These are phyloP conservation scores for Perkinsus chesapeaki DNA, from an alignment of 169 alveolate species.

Conservation along the genomic window DNA sequence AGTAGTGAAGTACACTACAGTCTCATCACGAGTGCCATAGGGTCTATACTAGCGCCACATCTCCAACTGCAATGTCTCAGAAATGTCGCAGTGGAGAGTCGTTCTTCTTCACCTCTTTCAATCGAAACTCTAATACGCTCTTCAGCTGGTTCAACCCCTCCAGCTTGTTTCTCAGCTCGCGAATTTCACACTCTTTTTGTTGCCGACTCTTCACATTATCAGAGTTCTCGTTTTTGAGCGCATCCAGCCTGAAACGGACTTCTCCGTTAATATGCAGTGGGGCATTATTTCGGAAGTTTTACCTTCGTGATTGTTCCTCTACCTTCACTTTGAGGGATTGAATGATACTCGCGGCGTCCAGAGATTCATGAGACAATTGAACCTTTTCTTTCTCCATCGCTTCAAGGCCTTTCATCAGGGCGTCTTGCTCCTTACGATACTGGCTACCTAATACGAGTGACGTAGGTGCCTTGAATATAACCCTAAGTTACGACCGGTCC, in stretches of 20 bases:
- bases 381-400: too few relatives aligned
- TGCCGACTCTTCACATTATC: not conserved
- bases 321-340: too few relatives aligned
- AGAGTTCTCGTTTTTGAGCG: not conserved
- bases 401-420: too few relatives aligned
- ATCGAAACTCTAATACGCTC: not conserved
- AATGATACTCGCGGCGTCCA: too few relatives aligned
- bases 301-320: not conserved
- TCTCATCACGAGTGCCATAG: too few relatives aligned
- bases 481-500: not conserved
- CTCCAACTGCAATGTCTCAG: too few relatives aligned
- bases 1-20: too few relatives aligned
- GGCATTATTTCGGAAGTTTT: not conserved
- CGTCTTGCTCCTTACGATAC: too few relatives aligned
- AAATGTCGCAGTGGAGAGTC: too few relatives aligned
- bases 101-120: not conserved
- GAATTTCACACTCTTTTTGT: not conserved
- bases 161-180: not conserved
- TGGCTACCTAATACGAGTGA: too few relatives aligned
- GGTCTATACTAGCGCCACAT: not conserved
- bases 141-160: not conserved
- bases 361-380: too few relatives aligned
- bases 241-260: not conserved
- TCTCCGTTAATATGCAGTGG: too few relatives aligned
- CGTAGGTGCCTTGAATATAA: not conserved